Percentiles rank a stretch among this genome's conserved stretches.
Conservation (phyloP, 2,329 filamentous ascomycete genomes). For the Neonectria ditissima region DNA sequence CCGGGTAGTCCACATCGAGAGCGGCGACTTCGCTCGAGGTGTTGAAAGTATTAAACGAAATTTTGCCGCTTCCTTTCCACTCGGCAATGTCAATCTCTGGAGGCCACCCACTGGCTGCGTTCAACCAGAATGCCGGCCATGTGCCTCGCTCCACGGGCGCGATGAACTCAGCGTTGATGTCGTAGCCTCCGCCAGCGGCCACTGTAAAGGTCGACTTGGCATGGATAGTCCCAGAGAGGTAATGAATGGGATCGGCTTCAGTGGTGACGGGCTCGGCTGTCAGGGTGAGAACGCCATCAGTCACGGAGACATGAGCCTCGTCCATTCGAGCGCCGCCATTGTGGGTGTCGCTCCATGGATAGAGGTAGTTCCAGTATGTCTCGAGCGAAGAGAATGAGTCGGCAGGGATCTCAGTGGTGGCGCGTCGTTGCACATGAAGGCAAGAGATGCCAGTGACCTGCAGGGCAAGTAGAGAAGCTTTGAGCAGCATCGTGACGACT, state of each 20-base stretch:
- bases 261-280: slow-evolving; percentile 31
- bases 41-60: slow-evolving; percentile 38
- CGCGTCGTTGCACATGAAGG: slow-evolving; percentile 4
- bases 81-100: slow-evolving; percentile 37
- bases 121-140: slow-evolving; percentile 37
- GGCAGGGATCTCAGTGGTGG: slow-evolving; percentile 27
- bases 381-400: slow-evolving; percentile 31
- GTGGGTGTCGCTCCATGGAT: slow-evolving; percentile 32
- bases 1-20: slow-evolving; percentile 27
- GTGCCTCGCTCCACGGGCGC: slow-evolving; percentile 29
- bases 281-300: slow-evolving; percentile 28
- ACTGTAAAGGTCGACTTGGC: slow-evolving; percentile 35
- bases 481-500: not conserved
- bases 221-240: slow-evolving; percentile 34
- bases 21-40: slow-evolving; percentile 30
- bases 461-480: not conserved
- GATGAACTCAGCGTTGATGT: slow-evolving; percentile 33
- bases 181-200: slow-evolving; percentile 27
- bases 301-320: slow-evolving; percentile 30
- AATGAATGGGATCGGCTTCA: slow-evolving; percentile 32
- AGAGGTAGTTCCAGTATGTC: slow-evolving; percentile 37
- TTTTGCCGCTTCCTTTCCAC: slow-evolving; percentile 36
- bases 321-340: slow-evolving; percentile 37
- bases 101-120: slow-evolving; percentile 33
- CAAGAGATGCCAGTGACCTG: not conserved